Base-by-base conservation (phyloP, 768 basidiomycete genomes). In the Termitomyces heimii region DNA sequence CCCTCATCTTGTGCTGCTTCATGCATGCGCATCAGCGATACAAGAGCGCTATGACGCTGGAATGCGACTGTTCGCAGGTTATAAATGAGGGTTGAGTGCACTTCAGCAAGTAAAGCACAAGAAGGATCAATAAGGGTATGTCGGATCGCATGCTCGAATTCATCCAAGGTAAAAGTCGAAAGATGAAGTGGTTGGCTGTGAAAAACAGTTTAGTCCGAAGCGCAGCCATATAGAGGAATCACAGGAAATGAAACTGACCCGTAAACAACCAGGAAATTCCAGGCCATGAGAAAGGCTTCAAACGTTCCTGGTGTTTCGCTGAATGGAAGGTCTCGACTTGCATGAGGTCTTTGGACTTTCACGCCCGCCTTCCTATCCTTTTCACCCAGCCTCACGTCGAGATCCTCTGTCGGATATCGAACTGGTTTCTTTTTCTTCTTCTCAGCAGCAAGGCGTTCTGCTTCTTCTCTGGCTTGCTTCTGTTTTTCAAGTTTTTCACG, bases 181-280 rank as follows among this genome's bases (percentile, higher is more conserved):
- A 99, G 72, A 60, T 89, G 86, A 16, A 98, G 77, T 1, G 95
- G 88, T 79, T 89, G 86, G 5, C 96, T 97, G n/a, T n/a, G 60
- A 5, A 8, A 31, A 45, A 16, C 60, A 58, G 39, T 42, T 51
- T 28, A 53, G 26, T n/a, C 64, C 24, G n/a, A 51, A 48, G 12
- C 50, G 43, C 53, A 46, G 58, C 18, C 63, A 53, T 58, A 31
- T 46, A 22, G 22, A 20, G 9, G 9, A 26, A 7, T 18, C 10
- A n/a, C 5, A 20, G 9, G 13, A 40, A 29, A 9, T 31, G n/a
- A 14, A 18, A 72, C 84, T 64, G 68, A 97, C 97, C 94, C 93
- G 71, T 95, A 95, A 53, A 94, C 88, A 53, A 92, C 88, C 55
- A 98, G 71, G 70, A 96, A 96, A 71, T 92, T 94, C 95, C 95